phyloP scores from a whole-genome alignment of 1,284 basidiomycete genomes.

The Rhodotorula sp. region DNA sequence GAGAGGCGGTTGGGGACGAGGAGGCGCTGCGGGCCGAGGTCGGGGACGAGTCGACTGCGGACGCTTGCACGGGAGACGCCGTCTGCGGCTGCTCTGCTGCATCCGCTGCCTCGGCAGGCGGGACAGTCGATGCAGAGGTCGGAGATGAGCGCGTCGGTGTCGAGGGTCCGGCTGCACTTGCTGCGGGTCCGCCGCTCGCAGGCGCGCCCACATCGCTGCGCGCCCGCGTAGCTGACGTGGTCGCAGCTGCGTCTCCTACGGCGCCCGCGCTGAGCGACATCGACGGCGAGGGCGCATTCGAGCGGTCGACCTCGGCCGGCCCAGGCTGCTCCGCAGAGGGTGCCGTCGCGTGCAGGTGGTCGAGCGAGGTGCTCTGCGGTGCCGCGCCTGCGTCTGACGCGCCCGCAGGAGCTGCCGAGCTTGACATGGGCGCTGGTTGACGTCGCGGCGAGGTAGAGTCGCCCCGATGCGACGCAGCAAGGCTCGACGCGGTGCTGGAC shows the following conservation, averaged over 20 bases:
- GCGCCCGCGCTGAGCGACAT: no score
- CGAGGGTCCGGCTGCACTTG: neutral
- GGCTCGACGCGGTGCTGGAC: no score
- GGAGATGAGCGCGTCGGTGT: conserved; percentile 9
- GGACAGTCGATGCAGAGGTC: neutral
- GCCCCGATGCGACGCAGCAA: no score
- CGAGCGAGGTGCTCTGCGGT: neutral
- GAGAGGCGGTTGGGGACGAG: conserved; percentile 1
- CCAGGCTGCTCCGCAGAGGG: neutral
- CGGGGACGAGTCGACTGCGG: conserved; percentile 9
- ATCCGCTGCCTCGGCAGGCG: neutral
- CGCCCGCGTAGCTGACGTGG: no score
- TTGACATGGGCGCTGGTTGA: neutral
- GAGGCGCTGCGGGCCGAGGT: conserved; percentile 11
- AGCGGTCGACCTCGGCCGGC: neutral
- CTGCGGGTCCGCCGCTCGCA: no score
- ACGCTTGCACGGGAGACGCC: conserved; percentile 1
- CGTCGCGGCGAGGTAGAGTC: neutral
- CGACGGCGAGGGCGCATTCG: conserved; percentile 4
- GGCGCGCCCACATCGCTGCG: neutral
- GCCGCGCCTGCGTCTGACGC: neutral
- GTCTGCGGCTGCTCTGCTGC: neutral
- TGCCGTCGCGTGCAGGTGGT: neutral
- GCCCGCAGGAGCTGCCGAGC: neutral
- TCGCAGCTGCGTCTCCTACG: neutral